Conservation (phyloP, 306 rosid genomes). For the Pyrus betulifolia region DNA sequence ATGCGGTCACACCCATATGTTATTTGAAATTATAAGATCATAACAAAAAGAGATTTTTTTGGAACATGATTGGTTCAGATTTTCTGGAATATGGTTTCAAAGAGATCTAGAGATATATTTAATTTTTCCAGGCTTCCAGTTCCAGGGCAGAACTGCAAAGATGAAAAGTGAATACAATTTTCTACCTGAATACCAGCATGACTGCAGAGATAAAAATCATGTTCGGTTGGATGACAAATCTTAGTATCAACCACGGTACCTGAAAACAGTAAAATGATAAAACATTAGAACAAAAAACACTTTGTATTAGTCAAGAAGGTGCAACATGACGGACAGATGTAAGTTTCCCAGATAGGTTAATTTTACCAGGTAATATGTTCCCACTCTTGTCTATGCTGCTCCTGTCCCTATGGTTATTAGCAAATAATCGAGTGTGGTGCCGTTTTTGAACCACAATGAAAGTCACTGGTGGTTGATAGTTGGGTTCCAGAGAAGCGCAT, state of each 20-base stretch:
- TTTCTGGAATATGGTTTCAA: not conserved
- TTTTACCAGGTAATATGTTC: conserved; percentile 73
- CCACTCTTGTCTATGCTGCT: conserved; percentile 84
- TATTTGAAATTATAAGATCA: not conserved
- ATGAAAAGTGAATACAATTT: not conserved
- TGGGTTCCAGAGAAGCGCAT: conserved; percentile 86
- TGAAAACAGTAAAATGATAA: conserved; percentile 16
- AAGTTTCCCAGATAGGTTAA: conserved; percentile 11
- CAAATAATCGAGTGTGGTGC: conserved; percentile 82
- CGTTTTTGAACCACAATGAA: conserved; percentile 91
- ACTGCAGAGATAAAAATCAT: conserved; percentile 92
- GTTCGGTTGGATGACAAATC: conserved; percentile 89
- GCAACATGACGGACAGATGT: not conserved
- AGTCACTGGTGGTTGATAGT: conserved; percentile 93
- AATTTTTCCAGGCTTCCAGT: too few species aligned
- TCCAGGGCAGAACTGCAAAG: not conserved
- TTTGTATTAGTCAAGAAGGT: not conserved
- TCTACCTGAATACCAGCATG: conserved; percentile 89
- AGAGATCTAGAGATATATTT: not conserved
- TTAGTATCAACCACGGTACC: conserved; percentile 85
- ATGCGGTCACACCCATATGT: not conserved
- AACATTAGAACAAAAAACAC: not conserved
- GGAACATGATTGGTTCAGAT: not conserved
- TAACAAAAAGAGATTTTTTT: not conserved
- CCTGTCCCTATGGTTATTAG: conserved; percentile 70